Base-by-base conservation (phyloP, 257 asterid genomes). In the Fraxinus pennsylvanica region DNA sequence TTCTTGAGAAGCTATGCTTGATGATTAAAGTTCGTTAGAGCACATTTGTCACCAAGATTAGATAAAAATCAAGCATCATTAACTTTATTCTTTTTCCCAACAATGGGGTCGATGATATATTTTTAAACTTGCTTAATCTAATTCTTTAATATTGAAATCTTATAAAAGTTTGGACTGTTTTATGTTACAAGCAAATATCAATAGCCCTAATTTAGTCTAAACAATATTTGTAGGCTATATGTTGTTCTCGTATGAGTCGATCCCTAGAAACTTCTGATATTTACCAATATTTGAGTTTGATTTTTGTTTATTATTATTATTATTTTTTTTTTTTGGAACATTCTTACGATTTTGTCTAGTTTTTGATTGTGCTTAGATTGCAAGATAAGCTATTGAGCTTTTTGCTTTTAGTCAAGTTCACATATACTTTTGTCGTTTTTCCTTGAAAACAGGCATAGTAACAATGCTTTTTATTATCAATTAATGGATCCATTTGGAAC, bases 31-130 rank as follows among this genome's bases (percentile, higher is more conserved):
- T 79, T 76, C 78, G 75, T 76, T 35, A 52, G 29, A 45, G 59
- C 36, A 65, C 70, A 61, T 71, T 72, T 78, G 50, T 70, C 78
- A 71, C 84, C 74, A 36, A 77, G 43, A 74, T 65, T 80, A 52
- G 71, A 21, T 77, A 50, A 47, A 47, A 47, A 14, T 15, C 57
- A 3, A 47, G 21, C 3, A 47, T 47, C 57, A 47, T 47, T 47
- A 14, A 47, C 57, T 47, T 47, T 47, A 15, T 47, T 47, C 6
- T 47, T 47, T 47, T 47, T 47, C n/a, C 57, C 6, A 47, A 47
- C n/a, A 47, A 47, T 43, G 19, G n/a, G 21, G 57, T 14, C n/a
- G 0, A 15, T 14, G 14, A 14, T 15, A 15, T 45, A 45, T 14
- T 15, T 47, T 47, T 14, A 14, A 47, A 15, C 50, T 43, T 43